These are phyloP conservation scores for Dianthus caryophyllus DNA, from an alignment of 148 eudicot species.

Conservation along the genomic window DNA sequence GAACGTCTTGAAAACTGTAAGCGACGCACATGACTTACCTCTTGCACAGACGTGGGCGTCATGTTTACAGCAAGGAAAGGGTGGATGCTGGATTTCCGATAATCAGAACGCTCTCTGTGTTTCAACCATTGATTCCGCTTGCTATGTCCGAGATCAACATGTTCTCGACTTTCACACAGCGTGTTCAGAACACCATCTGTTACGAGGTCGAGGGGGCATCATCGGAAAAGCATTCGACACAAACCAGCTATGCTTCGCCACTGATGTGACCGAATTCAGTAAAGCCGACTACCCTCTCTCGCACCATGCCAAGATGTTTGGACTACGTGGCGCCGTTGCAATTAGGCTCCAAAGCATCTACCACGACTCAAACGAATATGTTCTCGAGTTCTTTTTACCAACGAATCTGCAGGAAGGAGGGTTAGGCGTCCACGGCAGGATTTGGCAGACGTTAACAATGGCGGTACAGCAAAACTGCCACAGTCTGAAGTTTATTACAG, in stretches of 20 bases:
- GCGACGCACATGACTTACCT: slow-evolving; percentile 50
- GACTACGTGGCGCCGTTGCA: slow-evolving; percentile 61
- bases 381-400: slow-evolving; percentile 81
- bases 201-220: slow-evolving; percentile 58
- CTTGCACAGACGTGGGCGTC: slow-evolving; percentile 72
- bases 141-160: slow-evolving; percentile 53
- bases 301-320: slow-evolving; percentile 64
- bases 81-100: slow-evolving; percentile 42
- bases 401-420: slow-evolving; percentile 39
- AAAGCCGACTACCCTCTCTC: slow-evolving; percentile 72
- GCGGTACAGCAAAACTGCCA: slow-evolving; percentile 40
- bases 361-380: slow-evolving; percentile 41
- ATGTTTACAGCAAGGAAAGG: slow-evolving; percentile 47
- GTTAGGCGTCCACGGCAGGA: slow-evolving; percentile 26
- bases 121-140: slow-evolving; percentile 66
- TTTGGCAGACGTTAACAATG: slow-evolving; percentile 45
- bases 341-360: slow-evolving; percentile 46
- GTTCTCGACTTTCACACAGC: slow-evolving; percentile 70
- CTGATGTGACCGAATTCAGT: slow-evolving; percentile 61
- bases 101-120: slow-evolving; percentile 38
- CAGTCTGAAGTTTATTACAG: slow-evolving; percentile 43
- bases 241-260: slow-evolving; percentile 62
- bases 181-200: slow-evolving; percentile 67
- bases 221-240: slow-evolving; percentile 70
- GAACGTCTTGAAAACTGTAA: slow-evolving; percentile 39